Percentiles rank a stretch among this genome's conserved stretches.
These are phyloP conservation scores for Russula abietina DNA, from an alignment of 768 basidiomycete species.

Conservation along the genomic window DNA sequence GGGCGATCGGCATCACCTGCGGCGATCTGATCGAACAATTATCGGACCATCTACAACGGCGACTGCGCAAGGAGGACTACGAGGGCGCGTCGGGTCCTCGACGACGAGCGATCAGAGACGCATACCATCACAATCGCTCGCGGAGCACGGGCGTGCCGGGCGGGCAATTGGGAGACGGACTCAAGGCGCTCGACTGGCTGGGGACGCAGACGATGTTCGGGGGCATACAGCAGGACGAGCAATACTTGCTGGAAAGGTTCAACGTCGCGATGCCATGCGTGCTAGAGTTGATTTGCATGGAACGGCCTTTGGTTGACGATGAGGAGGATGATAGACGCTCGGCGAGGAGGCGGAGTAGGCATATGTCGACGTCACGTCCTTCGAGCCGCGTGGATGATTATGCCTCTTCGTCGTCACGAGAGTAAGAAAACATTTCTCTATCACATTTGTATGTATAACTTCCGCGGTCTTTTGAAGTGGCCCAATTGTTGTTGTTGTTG, in stretches of 20 bases:
- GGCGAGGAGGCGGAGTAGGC: slow-evolving; percentile 16
- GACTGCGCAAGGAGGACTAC: slow-evolving; percentile 50
- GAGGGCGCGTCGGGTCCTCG: slow-evolving; percentile 34
- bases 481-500: not conserved
- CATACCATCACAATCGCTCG: slow-evolving; percentile 64
- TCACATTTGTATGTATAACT: not conserved
- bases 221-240: slow-evolving; percentile 47
- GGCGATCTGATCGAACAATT: slow-evolving; percentile 58
- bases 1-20: slow-evolving; percentile 55
- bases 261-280: slow-evolving; percentile 51
- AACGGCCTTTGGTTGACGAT: slow-evolving; percentile 42
- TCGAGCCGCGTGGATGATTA: slow-evolving; percentile 9
- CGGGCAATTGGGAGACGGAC: slow-evolving; percentile 53
- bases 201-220: slow-evolving; percentile 54
- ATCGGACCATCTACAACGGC: slow-evolving; percentile 43
- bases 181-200: slow-evolving; percentile 66
- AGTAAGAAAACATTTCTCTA: not conserved
- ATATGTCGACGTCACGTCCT: slow-evolving; percentile 19
- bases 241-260: slow-evolving; percentile 36
- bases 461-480: not conserved
- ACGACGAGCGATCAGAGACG: slow-evolving; percentile 41
- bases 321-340: slow-evolving; percentile 48
- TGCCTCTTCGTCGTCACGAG: slow-evolving; percentile 6
- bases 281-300: slow-evolving; percentile 51
- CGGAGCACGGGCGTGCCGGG: slow-evolving; percentile 61